phyloP scores from a whole-genome alignment of 2,329 filamentous ascomycete species.

The Phaeosphaeria sp. region DNA sequence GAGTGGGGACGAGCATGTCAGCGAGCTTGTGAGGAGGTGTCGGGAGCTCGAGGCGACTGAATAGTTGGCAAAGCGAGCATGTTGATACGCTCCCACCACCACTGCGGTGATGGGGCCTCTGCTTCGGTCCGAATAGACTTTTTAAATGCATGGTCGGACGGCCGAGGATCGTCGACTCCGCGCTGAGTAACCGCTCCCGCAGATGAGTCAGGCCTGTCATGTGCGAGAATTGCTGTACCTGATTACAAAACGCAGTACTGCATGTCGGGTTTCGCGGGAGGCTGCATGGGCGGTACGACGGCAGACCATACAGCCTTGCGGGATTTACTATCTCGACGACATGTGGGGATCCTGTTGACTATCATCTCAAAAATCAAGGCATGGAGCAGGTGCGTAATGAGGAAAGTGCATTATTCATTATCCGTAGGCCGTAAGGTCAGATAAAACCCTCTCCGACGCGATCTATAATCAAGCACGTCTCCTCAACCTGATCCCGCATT shows the following conservation, averaged over 20 bases:
- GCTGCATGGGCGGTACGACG: background rate
- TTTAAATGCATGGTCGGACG: too few relatives aligned
- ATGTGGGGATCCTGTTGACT: too few relatives aligned
- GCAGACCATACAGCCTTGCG: background rate
- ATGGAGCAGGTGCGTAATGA: too few relatives aligned
- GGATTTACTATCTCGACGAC: background rate
- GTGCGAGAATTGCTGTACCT: background rate
- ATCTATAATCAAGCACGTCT: too few relatives aligned
- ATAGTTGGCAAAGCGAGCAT: too few relatives aligned
- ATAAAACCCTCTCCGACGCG: too few relatives aligned
- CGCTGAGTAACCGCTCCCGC: background rate
- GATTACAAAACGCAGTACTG: background rate
- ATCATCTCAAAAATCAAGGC: too few relatives aligned
- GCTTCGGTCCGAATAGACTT: background rate
- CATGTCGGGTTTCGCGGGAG: background rate
- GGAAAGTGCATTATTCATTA: too few relatives aligned
- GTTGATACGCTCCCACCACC: too few relatives aligned
- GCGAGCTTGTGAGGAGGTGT: conserved; percentile 77
- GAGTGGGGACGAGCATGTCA: conserved; percentile 83
- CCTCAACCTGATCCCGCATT: too few relatives aligned
- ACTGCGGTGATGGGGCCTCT: too few relatives aligned
- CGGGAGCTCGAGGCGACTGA: conserved; percentile 67
- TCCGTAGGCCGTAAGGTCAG: too few relatives aligned
- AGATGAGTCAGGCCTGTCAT: background rate
- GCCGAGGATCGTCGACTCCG: background rate